Conservation (phyloP, 1,284 basidiomycete genomes). For the Neonothopanus nambi region DNA sequence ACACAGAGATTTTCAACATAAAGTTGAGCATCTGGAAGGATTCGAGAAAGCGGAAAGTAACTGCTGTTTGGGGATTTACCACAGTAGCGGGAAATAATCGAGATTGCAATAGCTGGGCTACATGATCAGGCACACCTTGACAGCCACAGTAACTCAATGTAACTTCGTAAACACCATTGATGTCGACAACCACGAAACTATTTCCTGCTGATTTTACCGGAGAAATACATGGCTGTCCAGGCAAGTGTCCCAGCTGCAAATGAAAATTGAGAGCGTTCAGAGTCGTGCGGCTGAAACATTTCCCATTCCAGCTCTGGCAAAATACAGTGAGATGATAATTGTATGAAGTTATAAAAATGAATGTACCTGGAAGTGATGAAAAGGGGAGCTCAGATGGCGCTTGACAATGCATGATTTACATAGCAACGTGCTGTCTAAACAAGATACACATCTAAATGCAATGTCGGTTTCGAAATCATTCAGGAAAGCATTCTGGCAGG, state of each 20-base stretch:
- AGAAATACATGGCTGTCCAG: neutral
- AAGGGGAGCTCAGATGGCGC: too few relatives aligned
- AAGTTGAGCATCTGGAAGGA: conserved; percentile 29
- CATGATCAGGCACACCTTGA: neutral
- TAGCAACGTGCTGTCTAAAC: too few relatives aligned
- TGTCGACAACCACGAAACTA: conserved; percentile 18
- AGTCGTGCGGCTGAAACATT: neutral
- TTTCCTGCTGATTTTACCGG: neutral
- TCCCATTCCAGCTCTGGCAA: neutral
- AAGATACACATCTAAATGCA: too few relatives aligned
- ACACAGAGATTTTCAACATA: conserved; percentile 26
- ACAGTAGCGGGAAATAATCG: conserved; percentile 32
- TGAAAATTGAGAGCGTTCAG: conserved; percentile 1
- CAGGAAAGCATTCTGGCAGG: too few relatives aligned
- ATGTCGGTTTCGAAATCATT: too few relatives aligned
- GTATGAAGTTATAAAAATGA: too few relatives aligned
- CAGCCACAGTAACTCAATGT: conserved; percentile 21
- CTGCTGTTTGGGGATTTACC: conserved; percentile 23
- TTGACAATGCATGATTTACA: too few relatives aligned
- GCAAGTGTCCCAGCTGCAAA: neutral
- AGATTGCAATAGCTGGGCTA: conserved; percentile 25
- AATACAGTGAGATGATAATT: too few relatives aligned
- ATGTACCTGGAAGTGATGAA: too few relatives aligned
- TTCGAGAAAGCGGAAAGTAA: conserved; percentile 25
- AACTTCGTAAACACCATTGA: conserved; percentile 23